Evolutionary conservation across 164 flowering plant species (phyloP).

Genomic region (Protea cynaroides): DNA sequence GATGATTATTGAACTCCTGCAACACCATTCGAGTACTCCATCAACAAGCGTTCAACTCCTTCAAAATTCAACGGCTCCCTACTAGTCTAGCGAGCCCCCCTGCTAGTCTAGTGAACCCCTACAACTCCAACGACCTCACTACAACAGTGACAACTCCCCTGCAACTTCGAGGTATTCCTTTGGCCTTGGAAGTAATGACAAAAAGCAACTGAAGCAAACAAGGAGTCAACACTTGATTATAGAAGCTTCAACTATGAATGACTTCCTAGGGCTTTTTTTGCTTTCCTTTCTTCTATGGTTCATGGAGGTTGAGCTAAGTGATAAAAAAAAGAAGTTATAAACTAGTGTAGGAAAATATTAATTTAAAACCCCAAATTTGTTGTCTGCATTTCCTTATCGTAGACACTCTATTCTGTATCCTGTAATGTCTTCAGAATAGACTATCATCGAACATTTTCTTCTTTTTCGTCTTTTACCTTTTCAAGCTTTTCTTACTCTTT

Average conservation of each 20-base stretch:
- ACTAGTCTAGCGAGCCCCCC: too few species aligned
- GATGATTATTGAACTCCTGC: too few species aligned
- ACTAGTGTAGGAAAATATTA: background rate
- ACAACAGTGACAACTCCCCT: too few species aligned
- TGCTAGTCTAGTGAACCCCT: too few species aligned
- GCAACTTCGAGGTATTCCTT: background rate
- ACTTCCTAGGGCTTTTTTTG: background rate
- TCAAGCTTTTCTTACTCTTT: background rate
- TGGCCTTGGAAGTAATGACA: background rate
- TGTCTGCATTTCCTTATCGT: background rate
- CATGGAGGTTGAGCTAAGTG: background rate
- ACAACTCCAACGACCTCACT: too few species aligned
- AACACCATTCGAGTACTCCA: too few species aligned
- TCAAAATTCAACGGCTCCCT: too few species aligned
- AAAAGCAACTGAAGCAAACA: background rate
- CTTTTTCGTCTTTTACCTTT: too few species aligned
- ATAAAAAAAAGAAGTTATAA: background rate
- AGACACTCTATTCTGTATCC: slow-evolving; percentile 2
- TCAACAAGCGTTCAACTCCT: too few species aligned
- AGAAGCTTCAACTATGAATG: background rate
- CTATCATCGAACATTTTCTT: background rate
- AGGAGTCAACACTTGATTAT: background rate
- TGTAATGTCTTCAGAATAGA: too few species aligned
- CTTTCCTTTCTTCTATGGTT: background rate
- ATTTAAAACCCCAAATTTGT: background rate